Base-by-base conservation (phyloP, 2,329 filamentous ascomycete genomes). In the Aspergillus sp. region DNA sequence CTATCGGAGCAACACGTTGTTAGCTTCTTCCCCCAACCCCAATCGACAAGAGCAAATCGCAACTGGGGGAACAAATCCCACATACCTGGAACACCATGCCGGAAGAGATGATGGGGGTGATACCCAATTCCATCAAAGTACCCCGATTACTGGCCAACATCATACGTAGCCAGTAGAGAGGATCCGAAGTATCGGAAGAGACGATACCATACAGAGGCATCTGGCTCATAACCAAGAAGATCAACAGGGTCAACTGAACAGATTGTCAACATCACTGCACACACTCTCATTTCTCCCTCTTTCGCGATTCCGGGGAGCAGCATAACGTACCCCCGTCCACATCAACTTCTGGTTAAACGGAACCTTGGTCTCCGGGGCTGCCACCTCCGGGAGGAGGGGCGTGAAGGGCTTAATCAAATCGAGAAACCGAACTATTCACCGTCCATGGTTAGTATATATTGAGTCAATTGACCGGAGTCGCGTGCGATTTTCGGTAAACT, bases 181-280 rank as follows among this genome's bases (percentile, higher is more conserved):
- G 94, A 76, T 98, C 94, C 52, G 93, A 97, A 62, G 89, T 96
- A 74, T 93, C 87, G 64, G 93, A 98, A 47, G 93, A 98, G 67
- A 98, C 94, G 73, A 98, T 98, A 74, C 93, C 93, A 76, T 98
- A 98, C 53, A 93, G 77, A 56, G 93, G 90, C 93, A 98, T 97
- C 77, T 96, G 93, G 77, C 89, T 96, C 93, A 98, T 98, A 73
- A 98, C 89, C 80, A 98, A 77, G 82, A 98, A 98, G 76, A 97
- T 94, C 71, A 98, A 78, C 62, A 98, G 82, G 57, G 93, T 97
- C 70, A 91, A 82, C 74, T 77, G 52, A 46, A 54, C 44, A 41
- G 52, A 19, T 19, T 19, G 19, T 19, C 19, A 19, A 53, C 38
- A 56, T 52, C 43, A 48, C 57, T 42, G 51, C 47, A 44, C 43